These are phyloP conservation scores for Hanseniaspora jakobsenii DNA, from an alignment of 805 yeast species.

Conservation along the genomic window DNA sequence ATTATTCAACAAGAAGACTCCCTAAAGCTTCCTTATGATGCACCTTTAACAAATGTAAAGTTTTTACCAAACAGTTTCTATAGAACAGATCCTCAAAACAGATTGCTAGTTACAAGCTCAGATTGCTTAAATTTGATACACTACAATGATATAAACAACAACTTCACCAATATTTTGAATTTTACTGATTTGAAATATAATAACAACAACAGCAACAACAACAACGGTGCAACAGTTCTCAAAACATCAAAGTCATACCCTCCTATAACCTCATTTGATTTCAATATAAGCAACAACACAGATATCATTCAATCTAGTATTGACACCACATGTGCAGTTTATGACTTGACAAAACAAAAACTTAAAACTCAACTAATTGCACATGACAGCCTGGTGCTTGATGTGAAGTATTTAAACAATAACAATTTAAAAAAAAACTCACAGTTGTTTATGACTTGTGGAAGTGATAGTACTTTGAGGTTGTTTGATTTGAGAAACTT, in stretches of 20 bases:
- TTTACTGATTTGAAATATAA: slow-evolving; percentile 34
- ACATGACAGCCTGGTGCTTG: slow-evolving; percentile 90
- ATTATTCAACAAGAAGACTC: not conserved
- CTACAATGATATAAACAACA: slow-evolving; percentile 21
- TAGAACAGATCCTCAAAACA: slow-evolving; percentile 20
- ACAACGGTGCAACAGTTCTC: not conserved
- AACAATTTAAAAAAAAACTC: slow-evolving; percentile 37
- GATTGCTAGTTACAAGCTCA: slow-evolving; percentile 28
- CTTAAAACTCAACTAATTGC: slow-evolving; percentile 93
- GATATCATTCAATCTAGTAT: slow-evolving; percentile 72
- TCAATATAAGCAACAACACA: slow-evolving; percentile 66
- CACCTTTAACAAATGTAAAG: slow-evolving; percentile 9
- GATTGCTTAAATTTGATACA: slow-evolving; percentile 28
- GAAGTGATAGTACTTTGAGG: slow-evolving; percentile 89
- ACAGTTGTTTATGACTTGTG: slow-evolving; percentile 73
- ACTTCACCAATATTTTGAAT: slow-evolving; percentile 32
- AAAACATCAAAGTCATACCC: slow-evolving; percentile 35
- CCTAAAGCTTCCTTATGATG: not conserved
- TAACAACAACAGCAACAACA: slow-evolving; percentile 32
- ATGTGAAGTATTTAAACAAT: slow-evolving; percentile 70
- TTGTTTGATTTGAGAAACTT: slow-evolving; percentile 79
- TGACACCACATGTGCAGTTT: slow-evolving; percentile 93
- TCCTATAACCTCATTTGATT: slow-evolving; percentile 87
- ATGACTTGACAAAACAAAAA: slow-evolving; percentile 55
- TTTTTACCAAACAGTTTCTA: slow-evolving; percentile 10